These are phyloP conservation scores for Diplocarpon mali DNA, from an alignment of 2,329 filamentous ascomycete species.

Conservation along the genomic window DNA sequence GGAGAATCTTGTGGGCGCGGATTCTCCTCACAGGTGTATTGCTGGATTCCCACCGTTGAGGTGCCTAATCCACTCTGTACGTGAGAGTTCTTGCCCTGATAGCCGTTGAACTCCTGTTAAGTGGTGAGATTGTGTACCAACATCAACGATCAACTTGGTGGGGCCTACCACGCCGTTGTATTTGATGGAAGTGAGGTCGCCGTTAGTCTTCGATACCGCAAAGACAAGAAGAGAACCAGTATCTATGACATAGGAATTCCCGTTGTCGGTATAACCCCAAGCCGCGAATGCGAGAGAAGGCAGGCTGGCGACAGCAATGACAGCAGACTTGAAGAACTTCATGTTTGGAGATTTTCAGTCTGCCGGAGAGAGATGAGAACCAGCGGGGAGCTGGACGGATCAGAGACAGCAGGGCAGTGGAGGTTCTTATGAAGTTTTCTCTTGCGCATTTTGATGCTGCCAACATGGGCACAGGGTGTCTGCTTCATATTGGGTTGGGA, in stretches of 20 bases:
- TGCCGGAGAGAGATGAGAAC: no score
- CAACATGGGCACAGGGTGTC: no score
- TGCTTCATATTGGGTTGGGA: no score
- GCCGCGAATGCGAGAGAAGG: conserved; percentile 26
- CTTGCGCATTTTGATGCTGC: no score
- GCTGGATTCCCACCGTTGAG: conserved; percentile 36
- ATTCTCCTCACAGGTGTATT: conserved; percentile 2
- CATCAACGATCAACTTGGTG: neutral
- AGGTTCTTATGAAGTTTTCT: no score
- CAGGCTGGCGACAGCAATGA: conserved; percentile 5
- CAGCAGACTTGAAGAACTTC: conserved; percentile 4
- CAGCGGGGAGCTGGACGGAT: no score
- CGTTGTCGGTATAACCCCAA: conserved; percentile 32
- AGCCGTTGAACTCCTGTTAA: conserved; percentile 3
- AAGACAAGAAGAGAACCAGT: conserved; percentile 27
- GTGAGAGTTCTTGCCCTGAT: conserved; percentile 8
- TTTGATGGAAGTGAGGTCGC: conserved; percentile 28
- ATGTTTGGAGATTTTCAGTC: neutral
- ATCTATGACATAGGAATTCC: conserved; percentile 31
- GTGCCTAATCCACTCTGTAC: conserved; percentile 37
- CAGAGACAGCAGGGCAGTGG: no score
- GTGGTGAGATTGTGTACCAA: neutral
- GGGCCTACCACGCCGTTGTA: conserved; percentile 23
- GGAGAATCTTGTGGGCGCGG: neutral
- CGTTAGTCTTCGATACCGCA: conserved; percentile 28